Evolutionary conservation across 805 yeast species (phyloP).

Genomic region (Teunomyces panamensis): DNA sequence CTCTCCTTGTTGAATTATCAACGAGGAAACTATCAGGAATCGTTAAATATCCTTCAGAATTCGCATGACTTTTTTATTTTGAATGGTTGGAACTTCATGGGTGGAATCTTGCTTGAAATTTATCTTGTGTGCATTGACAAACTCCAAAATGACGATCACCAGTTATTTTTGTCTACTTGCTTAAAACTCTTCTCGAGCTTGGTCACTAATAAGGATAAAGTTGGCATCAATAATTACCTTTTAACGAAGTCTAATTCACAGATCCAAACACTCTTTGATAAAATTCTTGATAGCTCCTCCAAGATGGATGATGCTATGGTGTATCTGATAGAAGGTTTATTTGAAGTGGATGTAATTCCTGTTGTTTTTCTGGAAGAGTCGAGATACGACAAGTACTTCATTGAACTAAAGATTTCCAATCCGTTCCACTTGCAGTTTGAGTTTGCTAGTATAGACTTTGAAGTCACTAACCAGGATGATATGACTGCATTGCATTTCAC

Average conservation of each 20-base stretch:
- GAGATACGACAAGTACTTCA: conserved; percentile 31
- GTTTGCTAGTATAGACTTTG: conserved; percentile 19
- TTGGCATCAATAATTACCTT: conserved; percentile 28
- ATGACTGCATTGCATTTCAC: conserved; percentile 9
- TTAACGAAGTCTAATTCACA: conserved; percentile 16
- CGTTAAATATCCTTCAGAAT: conserved; percentile 61
- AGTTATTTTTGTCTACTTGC: conserved; percentile 36
- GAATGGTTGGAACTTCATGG: conserved; percentile 74
- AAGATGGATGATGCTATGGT: conserved; percentile 17
- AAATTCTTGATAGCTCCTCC: conserved; percentile 15
- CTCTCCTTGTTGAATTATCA: conserved; percentile 69
- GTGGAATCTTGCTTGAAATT: conserved; percentile 60
- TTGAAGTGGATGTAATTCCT: conserved; percentile 34
- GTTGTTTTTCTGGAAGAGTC: conserved; percentile 29
- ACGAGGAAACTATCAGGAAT: conserved; percentile 52
- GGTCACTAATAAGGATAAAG: conserved; percentile 11
- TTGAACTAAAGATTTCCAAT: conserved; percentile 34
- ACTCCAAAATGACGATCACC: conserved; percentile 19
- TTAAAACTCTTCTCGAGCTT: conserved; percentile 38
- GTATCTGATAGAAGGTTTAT: conserved; percentile 34
- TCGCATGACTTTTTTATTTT: conserved; percentile 66
- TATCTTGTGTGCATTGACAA: conserved; percentile 68
- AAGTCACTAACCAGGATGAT: conserved; percentile 14
- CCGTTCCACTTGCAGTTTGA: conserved; percentile 21
- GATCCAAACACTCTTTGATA: conserved; percentile 16